phyloP scores from a whole-genome alignment of 768 basidiomycete species.

The Xanthoconium purpureum region DNA sequence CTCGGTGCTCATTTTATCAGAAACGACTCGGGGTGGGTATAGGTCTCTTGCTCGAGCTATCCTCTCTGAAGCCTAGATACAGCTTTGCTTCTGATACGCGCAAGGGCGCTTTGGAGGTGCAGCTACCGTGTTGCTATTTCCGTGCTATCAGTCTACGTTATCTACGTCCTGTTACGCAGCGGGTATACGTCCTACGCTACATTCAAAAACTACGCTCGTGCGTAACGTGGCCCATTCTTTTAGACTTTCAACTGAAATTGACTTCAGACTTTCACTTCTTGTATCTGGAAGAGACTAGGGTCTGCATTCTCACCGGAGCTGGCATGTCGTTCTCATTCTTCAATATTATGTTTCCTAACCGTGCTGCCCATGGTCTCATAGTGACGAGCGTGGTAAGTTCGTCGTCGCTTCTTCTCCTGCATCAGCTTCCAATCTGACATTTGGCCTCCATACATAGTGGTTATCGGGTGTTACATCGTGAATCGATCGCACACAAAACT shows the following conservation, averaged over 20 bases:
- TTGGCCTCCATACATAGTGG: neutral
- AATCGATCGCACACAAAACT: neutral
- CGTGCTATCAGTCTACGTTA: neutral
- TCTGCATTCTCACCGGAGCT: neutral
- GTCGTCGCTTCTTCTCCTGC: too few species aligned
- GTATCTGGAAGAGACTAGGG: neutral
- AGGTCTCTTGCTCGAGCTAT: neutral
- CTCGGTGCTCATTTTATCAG: neutral
- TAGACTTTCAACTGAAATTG: neutral
- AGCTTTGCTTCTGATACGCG: constrained; percentile 19
- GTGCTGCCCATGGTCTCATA: neutral
- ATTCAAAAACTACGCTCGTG: neutral
- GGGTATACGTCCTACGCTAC: neutral
- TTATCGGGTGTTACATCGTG: neutral
- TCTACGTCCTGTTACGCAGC: neutral
- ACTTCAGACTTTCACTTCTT: neutral
- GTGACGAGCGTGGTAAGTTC: neutral
- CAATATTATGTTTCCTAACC: too few species aligned
- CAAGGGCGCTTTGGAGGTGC: constrained; percentile 18
- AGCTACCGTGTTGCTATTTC: neutral
- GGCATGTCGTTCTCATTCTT: too few species aligned
- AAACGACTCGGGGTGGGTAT: constrained; percentile 13
- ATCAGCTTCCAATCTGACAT: neutral
- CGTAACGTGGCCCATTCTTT: neutral
- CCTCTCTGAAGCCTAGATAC: neutral